These are phyloP conservation scores for Pyricularia sp. DNA, from an alignment of 2,329 filamentous ascomycete genomes.

Conservation along the genomic window DNA sequence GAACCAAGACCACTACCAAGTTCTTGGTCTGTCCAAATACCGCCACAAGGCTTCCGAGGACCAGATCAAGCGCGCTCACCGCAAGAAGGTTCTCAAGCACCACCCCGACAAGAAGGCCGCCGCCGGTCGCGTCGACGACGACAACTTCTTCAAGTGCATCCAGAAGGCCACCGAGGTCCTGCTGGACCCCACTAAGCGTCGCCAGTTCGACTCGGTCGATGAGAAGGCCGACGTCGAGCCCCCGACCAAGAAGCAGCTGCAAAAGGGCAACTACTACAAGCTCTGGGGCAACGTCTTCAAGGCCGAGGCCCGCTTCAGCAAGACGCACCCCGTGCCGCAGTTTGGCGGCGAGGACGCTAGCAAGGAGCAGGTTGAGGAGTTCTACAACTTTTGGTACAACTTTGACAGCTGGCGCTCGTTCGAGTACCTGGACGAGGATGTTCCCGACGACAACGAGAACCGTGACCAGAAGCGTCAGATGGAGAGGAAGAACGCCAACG, in stretches of 20 bases:
- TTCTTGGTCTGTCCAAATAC: slow-evolving; percentile 87
- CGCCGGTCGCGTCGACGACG: slow-evolving; percentile 76
- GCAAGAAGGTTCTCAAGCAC: slow-evolving; percentile 98
- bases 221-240: slow-evolving; percentile 88
- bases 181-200: slow-evolving; percentile 80
- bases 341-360: slow-evolving; percentile 78
- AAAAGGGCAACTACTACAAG: slow-evolving; percentile 90
- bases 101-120: slow-evolving; percentile 99
- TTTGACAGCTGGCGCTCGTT: slow-evolving; percentile 97
- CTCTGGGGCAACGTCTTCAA: slow-evolving; percentile 87
- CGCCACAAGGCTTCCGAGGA: slow-evolving; percentile 90
- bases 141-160: slow-evolving; percentile 99
- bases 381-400: slow-evolving; percentile 99
- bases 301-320: slow-evolving; percentile 87
- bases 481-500: slow-evolving; percentile 96
- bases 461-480: slow-evolving; percentile 98
- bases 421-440: slow-evolving; percentile 97
- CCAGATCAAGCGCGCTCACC: slow-evolving; percentile 97
- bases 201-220: slow-evolving; percentile 95
- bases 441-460: slow-evolving; percentile 97
- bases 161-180: slow-evolving; percentile 95
- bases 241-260: slow-evolving; percentile 80
- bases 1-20: slow-evolving; percentile 95
- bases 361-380: slow-evolving; percentile 83
- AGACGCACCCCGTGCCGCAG: slow-evolving; percentile 75